These are phyloP conservation scores for sunflower (Helianthus annuus) DNA, from an alignment of 129 eudicot species.

Conservation along the genomic window HanXRQr2.0-SUNRISE NC_035441.2:41041623-41042122, in stretches of 20 bases:
- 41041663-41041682: no score
- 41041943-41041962: neutral
- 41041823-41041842: neutral
- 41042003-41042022: neutral
- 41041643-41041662: no score
- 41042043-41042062: neutral
- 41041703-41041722: neutral
- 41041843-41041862: neutral
- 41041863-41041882: neutral
- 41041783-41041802: neutral
- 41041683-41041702: no score
- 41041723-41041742: neutral
- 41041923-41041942: neutral
- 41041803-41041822: neutral
- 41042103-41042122: neutral
- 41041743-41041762: neutral
- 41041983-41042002: slow-evolving; percentile 4
- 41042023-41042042: neutral
- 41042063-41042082: neutral
- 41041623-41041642: no score
- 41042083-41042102: neutral
- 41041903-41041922: neutral
- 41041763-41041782: neutral
- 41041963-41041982: neutral
- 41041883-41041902: neutral